Evolutionary conservation across 78 protist species (phyloP).

Genomic region (Anaeramoeba flamelloides): DNA sequence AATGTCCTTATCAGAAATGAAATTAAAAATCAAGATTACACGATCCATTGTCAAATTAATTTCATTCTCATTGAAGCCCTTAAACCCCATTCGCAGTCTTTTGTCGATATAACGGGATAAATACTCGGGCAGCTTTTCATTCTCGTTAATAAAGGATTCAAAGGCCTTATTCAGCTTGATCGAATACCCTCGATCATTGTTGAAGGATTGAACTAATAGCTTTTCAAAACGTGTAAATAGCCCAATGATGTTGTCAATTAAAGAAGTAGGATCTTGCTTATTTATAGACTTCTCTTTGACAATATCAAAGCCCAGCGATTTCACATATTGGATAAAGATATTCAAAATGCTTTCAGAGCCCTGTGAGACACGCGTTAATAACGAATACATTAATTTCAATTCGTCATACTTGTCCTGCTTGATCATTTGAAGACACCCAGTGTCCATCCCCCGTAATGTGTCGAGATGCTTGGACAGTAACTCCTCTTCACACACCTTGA

Average conservation of each 20-base stretch:
- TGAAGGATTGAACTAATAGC: no score
- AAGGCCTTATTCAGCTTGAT: no score
- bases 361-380: conserved; percentile 8
- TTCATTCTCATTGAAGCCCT: conserved; percentile 56
- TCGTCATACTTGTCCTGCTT: no score
- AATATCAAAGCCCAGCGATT: no score
- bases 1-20: conserved; percentile 70
- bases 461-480: conserved; percentile 44
- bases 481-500: conserved; percentile 44
- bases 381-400: conserved; percentile 45
- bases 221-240: no score
- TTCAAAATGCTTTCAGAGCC: conserved; percentile 15
- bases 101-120: conserved; percentile 17
- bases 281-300: no score
- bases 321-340: conserved; percentile 20
- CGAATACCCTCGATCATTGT: no score
- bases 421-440: no score
- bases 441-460: conserved; percentile 9
- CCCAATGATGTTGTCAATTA: no score
- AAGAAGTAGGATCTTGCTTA: no score
- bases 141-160: conserved; percentile 10
- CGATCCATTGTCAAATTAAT: conserved; percentile 30
- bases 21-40: conserved; percentile 54
- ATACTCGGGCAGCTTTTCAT: conserved; percentile 16
- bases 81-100: conserved; percentile 30